Evolutionary conservation across 768 basidiomycete species (phyloP).

Genomic region (Auricularia sp.): DNA sequence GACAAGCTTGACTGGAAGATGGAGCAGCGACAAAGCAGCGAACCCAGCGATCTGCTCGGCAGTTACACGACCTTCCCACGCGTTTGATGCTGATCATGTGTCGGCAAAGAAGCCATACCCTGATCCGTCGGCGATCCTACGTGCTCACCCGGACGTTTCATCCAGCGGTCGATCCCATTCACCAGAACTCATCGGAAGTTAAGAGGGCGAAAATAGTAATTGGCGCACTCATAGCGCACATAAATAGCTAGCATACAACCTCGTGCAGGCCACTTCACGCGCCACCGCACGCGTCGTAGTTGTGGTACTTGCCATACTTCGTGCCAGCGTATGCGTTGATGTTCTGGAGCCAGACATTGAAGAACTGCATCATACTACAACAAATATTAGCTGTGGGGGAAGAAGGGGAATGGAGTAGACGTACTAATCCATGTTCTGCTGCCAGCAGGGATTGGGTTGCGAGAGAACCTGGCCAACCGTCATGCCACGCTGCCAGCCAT

Average conservation of each 20-base stretch:
- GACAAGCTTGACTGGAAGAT: background rate
- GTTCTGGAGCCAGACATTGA: slow-evolving; percentile 65
- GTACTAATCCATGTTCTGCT: slow-evolving; percentile 68
- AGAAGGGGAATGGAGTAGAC: slow-evolving; percentile 17
- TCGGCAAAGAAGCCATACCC: too few relatives aligned
- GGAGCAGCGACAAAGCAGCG: background rate
- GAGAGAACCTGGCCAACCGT: slow-evolving; percentile 31
- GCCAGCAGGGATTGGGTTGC: slow-evolving; percentile 13
- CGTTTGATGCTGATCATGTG: too few relatives aligned
- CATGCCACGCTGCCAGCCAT: slow-evolving; percentile 55
- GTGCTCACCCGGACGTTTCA: too few relatives aligned
- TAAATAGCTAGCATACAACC: background rate
- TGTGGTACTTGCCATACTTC: slow-evolving; percentile 56
- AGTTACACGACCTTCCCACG: too few relatives aligned
- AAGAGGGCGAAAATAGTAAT: too few relatives aligned
- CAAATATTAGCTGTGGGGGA: background rate
- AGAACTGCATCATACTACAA: slow-evolving; percentile 50
- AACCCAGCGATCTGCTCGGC: background rate
- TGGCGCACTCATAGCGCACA: too few relatives aligned
- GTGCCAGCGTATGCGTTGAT: slow-evolving; percentile 37
- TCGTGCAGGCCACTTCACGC: background rate
- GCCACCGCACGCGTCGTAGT: slow-evolving; percentile 33
- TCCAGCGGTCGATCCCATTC: too few relatives aligned
- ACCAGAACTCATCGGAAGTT: too few relatives aligned
- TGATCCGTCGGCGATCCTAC: too few relatives aligned